Base-by-base conservation (phyloP, 2,329 filamentous ascomycete genomes). In the Colletotrichum neosansevieriae region DNA sequence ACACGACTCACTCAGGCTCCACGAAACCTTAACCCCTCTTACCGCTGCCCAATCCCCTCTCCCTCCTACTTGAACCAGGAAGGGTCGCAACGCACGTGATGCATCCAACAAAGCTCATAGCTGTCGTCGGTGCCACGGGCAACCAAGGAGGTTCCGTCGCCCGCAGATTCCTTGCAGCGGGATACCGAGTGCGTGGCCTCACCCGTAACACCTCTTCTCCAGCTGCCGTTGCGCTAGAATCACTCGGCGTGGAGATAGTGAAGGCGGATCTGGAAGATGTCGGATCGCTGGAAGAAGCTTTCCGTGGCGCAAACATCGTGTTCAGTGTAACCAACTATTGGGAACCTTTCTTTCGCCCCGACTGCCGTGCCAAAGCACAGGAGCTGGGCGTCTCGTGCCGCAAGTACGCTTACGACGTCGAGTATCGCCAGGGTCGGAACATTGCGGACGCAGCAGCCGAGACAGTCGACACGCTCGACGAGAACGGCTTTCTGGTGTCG, bases 241-340 rank as follows among this genome's bases (percentile, higher is more conserved):
- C 71, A 0, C 73, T 76, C 5, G 85, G 84, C 5, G 80, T 75
- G 21, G 54, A 65, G 3, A 24, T 62, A 6, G 79, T 85, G 54
- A 59, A 73, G 51, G 84, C 80, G 6, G 79, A 87, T 38, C 74
- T 85, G 36, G 78, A 82, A 62, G 80, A 85, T 53, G 72, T 76
- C 3, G 70, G 71, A 2, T 78, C 77, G 12, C 77, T 87, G 38
- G 74, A 78, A 53, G 47, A 71, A 0, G 83, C 81, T 0, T 85
- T 86, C 63, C 42, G 70, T 2, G 82, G 81, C 7, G 85, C 84
- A 17, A 81, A 83, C 66, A 73, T 82, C 64, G 86, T 89, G 67
- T 89, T 88, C 75, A 79, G 80, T 68, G 83, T 86, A 57, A 89
- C 86, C 0, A 82, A 88, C 70, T 88, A 85, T 75, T 88, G 83